These are phyloP conservation scores for Agapanthus africanus DNA, from an alignment of 106 monocot species.

Conservation along the genomic window DNA sequence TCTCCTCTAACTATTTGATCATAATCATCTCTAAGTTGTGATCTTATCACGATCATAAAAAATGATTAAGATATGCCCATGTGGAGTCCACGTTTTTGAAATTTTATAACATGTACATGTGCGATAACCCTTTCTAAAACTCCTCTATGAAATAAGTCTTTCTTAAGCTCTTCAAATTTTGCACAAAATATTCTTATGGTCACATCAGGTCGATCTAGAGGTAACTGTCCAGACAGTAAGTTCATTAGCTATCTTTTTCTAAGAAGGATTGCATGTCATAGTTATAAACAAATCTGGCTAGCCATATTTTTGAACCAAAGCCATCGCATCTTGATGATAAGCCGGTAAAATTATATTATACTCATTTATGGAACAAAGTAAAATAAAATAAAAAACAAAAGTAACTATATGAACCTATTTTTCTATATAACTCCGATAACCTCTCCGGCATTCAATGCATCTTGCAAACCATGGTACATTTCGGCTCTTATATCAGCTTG, in stretches of 20 bases:
- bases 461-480: too few relatives aligned
- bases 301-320: slow-evolving; percentile 5
- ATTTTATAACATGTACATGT: neutral
- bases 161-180: slow-evolving; percentile 11
- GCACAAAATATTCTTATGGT: slow-evolving; percentile 4
- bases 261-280: slow-evolving; percentile 13
- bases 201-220: slow-evolving; percentile 4
- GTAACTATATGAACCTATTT: too few relatives aligned
- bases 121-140: slow-evolving; percentile 3
- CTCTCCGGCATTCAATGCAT: too few relatives aligned
- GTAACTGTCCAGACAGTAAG: neutral
- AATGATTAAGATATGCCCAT: slow-evolving; percentile 13
- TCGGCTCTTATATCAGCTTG: too few relatives aligned
- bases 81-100: too few relatives aligned
- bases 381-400: too few relatives aligned
- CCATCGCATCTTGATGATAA: slow-evolving; percentile 11
- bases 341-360: slow-evolving; percentile 6
- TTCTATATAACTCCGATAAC: too few relatives aligned
- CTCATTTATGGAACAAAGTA: too few relatives aligned
- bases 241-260: slow-evolving; percentile 5
- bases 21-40: neutral
- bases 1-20: slow-evolving; percentile 3
- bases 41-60: neutral
- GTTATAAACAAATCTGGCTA: slow-evolving; percentile 13
- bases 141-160: neutral